Conservation (phyloP, 2,329 filamentous ascomycete species). For the Stagonosporopsis tanaceti region DNA sequence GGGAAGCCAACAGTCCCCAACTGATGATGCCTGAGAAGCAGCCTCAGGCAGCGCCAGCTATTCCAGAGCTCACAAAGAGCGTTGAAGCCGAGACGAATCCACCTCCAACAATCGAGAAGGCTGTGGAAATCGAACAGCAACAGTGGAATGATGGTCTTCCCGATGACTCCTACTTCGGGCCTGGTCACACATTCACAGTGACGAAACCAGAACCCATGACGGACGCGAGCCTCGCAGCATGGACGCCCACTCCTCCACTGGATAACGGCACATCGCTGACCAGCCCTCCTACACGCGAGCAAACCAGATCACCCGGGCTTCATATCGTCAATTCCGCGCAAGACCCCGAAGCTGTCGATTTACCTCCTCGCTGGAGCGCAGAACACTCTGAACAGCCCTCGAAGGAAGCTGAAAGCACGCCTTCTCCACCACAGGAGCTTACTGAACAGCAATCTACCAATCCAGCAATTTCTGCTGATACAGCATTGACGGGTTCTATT, state of each 20-base stretch:
- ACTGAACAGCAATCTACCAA: conserved; percentile 20
- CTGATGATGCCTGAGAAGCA: conserved; percentile 21
- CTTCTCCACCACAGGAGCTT: conserved; percentile 12
- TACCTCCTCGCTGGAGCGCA: conserved; percentile 45
- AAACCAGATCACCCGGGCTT: conserved; percentile 43
- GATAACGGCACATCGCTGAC: conserved; percentile 22
- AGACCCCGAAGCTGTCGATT: conserved; percentile 48
- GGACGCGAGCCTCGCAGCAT: conserved; percentile 25
- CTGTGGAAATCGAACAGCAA: conserved; percentile 27
- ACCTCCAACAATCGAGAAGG: conserved; percentile 25
- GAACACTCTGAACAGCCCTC: conserved; percentile 23
- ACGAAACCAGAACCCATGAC: conserved; percentile 33
- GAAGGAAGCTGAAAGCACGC: conserved; percentile 15
- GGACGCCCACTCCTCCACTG: conserved; percentile 27
- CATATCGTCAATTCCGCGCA: conserved; percentile 55
- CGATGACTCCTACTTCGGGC: conserved; percentile 37
- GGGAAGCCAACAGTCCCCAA: conserved; percentile 36
- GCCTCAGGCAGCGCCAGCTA: conserved; percentile 11
- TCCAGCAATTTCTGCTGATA: conserved; percentile 18
- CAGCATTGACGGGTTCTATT: conserved; percentile 13
- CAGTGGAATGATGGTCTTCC: conserved; percentile 29
- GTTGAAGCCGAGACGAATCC: conserved; percentile 15
- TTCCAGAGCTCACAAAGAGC: conserved; percentile 22
- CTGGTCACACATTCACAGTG: conserved; percentile 34
- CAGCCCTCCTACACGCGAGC: conserved; percentile 31